Conservation (phyloP, 2,329 filamentous ascomycete species). For the Scytalidium sp. region DNA sequence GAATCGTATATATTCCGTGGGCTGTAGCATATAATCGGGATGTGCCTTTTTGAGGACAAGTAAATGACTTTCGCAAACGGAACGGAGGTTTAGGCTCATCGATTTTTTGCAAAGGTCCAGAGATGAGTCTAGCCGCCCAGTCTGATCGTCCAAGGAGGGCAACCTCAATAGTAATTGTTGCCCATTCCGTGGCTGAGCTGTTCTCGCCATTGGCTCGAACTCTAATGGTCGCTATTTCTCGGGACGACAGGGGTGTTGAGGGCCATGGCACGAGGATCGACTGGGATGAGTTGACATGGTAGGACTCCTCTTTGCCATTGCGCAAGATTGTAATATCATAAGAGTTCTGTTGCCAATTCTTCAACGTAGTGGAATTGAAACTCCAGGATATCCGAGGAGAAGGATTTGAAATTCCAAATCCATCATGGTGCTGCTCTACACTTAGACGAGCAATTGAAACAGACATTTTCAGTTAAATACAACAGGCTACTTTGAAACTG, state of each 20-base stretch:
- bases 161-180: slow-evolving; percentile 8
- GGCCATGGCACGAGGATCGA: slow-evolving; percentile 4
- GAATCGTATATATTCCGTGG: slow-evolving; percentile 33
- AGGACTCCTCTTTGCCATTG: not conserved
- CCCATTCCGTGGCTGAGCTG: slow-evolving; percentile 4
- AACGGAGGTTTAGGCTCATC: slow-evolving; percentile 33
- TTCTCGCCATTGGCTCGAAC: not conserved
- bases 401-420: slow-evolving; percentile 1
- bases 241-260: not conserved
- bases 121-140: slow-evolving; percentile 8
- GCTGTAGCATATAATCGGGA: slow-evolving; percentile 14
- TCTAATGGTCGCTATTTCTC: not conserved
- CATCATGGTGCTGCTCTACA: slow-evolving; percentile 4
- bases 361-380: not conserved
- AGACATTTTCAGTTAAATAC: too few relatives aligned
- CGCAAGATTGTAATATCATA: not conserved
- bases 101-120: slow-evolving; percentile 23
- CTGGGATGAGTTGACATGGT: not conserved
- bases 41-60: not conserved
- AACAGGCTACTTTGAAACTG: too few relatives aligned
- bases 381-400: slow-evolving; percentile 2
- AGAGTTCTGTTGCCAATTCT: not conserved
- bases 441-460: not conserved
- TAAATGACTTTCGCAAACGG: slow-evolving; percentile 12
- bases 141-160: slow-evolving; percentile 2